Evolutionary conservation across 208 protist species (phyloP).

Genomic region (Acanthamoeba culbertsoni): DNA sequence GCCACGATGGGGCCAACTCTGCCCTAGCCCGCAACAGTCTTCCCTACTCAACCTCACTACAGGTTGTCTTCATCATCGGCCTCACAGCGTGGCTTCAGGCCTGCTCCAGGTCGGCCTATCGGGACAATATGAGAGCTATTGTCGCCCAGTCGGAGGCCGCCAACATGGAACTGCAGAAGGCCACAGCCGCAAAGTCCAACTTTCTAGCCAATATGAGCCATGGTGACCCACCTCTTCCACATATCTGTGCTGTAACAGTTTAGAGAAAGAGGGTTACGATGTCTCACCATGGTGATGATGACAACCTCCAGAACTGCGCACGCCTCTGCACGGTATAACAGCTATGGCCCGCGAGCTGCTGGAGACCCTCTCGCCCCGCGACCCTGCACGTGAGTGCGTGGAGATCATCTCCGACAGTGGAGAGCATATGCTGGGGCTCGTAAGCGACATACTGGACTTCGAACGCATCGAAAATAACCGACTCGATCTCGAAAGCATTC

Average conservation of each 20-base stretch:
- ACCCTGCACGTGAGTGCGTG: background rate
- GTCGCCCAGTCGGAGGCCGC: background rate
- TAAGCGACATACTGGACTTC: slow-evolving; percentile 60
- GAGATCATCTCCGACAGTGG: slow-evolving; percentile 16
- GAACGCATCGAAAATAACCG: background rate
- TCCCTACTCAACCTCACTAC: background rate
- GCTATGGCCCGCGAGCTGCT: slow-evolving; percentile 34
- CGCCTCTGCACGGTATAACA: slow-evolving; percentile 43
- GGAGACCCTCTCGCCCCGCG: background rate
- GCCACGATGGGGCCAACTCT: background rate
- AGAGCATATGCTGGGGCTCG: slow-evolving; percentile 19
- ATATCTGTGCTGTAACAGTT: background rate
- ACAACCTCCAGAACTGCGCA: slow-evolving; percentile 1
- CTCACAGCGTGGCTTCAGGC: background rate
- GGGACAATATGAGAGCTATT: background rate
- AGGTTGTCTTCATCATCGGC: background rate
- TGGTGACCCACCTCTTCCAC: background rate
- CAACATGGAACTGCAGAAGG: slow-evolving; percentile 24
- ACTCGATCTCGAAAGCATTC: slow-evolving; percentile 17
- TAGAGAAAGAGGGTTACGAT: too few relatives aligned
- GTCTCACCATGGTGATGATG: background rate
- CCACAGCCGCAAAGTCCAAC: slow-evolving; percentile 35
- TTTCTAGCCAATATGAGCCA: slow-evolving; percentile 54
- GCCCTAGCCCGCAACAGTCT: background rate
- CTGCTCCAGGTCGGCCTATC: background rate